Evolutionary conservation across 495 filamentous ascomycete genomes (phyloP).

Genomic region (Neurospora sp.): DNA sequence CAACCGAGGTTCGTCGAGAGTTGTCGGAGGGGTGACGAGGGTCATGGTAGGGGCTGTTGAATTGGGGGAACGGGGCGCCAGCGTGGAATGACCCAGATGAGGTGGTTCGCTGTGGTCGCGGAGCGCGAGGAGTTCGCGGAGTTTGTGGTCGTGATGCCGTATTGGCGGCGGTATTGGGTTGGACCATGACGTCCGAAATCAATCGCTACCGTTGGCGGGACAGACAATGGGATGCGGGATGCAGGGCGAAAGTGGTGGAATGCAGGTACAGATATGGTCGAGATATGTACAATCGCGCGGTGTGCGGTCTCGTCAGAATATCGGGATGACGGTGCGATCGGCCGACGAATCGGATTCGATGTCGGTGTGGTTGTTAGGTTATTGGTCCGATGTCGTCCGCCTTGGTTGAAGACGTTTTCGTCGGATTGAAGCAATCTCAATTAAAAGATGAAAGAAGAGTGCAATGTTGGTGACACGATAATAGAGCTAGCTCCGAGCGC

Average conservation of each 20-base stretch:
- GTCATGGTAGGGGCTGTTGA: constrained; percentile 14
- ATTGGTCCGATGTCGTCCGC: background rate
- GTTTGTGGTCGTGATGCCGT: constrained; percentile 15
- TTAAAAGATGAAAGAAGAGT: too few relatives aligned
- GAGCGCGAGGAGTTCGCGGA: constrained; percentile 8
- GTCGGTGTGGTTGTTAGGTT: background rate
- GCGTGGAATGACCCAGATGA: constrained; percentile 39
- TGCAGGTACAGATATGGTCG: background rate
- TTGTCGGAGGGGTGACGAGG: background rate
- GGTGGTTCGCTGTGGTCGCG: constrained; percentile 12
- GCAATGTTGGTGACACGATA: background rate
- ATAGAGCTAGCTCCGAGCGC: background rate
- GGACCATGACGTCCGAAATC: background rate
- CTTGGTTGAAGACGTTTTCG: background rate
- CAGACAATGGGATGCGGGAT: background rate
- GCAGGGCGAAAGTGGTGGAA: background rate
- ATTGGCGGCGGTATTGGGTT: background rate
- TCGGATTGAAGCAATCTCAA: background rate
- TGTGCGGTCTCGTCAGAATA: background rate
- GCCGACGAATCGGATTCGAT: background rate
- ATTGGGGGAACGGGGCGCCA: constrained; percentile 34
- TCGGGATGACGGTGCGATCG: background rate
- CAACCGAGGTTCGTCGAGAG: constrained; percentile 7
- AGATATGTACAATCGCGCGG: background rate
- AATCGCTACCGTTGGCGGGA: background rate